Evolutionary conservation across 2,329 filamentous ascomycete species (phyloP).

Genomic region (Alternaria infectoria): DNA sequence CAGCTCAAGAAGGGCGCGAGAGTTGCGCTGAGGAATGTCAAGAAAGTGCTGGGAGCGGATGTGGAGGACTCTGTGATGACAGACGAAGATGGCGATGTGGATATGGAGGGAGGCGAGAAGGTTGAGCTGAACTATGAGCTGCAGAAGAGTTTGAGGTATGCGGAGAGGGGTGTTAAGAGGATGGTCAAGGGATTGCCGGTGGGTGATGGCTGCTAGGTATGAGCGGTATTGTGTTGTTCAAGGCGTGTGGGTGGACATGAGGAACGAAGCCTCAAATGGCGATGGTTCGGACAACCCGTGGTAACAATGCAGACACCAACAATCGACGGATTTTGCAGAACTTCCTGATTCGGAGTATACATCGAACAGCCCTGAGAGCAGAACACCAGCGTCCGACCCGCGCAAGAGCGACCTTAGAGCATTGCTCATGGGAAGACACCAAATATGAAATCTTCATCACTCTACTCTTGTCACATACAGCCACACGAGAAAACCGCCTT

Average conservation of each 20-base stretch:
- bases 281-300: not conserved
- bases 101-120: constrained; percentile 9
- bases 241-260: not conserved
- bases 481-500: not conserved
- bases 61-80: constrained; percentile 4
- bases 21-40: constrained; percentile 36
- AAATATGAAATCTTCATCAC: accelerated
- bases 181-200: constrained; percentile 40
- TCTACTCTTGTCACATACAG: not conserved
- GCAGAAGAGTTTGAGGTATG: constrained; percentile 30
- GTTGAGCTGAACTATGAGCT: constrained; percentile 29
- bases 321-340: not conserved
- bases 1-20: constrained; percentile 35
- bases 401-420: not conserved
- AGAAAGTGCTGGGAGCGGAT: constrained; percentile 33
- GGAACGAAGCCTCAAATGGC: not conserved
- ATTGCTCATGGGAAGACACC: no score
- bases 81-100: constrained; percentile 6
- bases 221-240: not conserved
- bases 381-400: accelerated
- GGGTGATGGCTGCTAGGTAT: constrained; percentile 3
- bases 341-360: not conserved
- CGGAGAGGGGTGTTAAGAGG: constrained; percentile 41
- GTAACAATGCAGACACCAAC: not conserved
- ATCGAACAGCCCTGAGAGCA: not conserved